phyloP scores from a whole-genome alignment of 768 basidiomycete genomes.

The Suillus brevipes region DNA sequence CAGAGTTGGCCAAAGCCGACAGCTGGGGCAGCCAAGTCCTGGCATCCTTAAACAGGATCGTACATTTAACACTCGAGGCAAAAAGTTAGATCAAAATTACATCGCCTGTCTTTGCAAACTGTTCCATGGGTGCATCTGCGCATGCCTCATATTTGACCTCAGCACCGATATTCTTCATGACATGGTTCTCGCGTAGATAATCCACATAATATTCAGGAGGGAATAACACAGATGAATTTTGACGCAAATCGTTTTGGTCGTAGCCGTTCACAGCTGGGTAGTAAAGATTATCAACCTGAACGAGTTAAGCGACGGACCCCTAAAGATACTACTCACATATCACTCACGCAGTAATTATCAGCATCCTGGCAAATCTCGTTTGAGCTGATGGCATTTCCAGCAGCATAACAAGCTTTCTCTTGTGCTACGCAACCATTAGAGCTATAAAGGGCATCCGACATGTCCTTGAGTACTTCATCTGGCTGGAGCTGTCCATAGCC shows the following conservation, averaged over 20 bases:
- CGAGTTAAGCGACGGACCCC: constrained; percentile 2
- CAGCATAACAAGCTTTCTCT: constrained; percentile 56
- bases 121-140: constrained; percentile 39
- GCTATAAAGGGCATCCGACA: constrained; percentile 50
- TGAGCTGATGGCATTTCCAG: constrained; percentile 46
- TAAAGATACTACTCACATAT: not conserved
- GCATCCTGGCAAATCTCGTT: constrained; percentile 51
- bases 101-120: constrained; percentile 57
- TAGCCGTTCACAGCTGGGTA: constrained; percentile 52
- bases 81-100: constrained; percentile 28
- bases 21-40: constrained; percentile 40
- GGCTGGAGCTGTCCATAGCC: constrained; percentile 65
- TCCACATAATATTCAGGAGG: constrained; percentile 57
- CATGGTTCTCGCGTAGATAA: constrained; percentile 39
- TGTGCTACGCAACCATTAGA: constrained; percentile 54
- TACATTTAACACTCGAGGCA: constrained; percentile 8
- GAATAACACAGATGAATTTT: constrained; percentile 52
- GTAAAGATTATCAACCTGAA: constrained; percentile 49
- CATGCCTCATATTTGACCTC: constrained; percentile 51
- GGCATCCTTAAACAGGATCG: constrained; percentile 25
- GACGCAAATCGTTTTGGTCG: constrained; percentile 58
- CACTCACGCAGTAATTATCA: constrained; percentile 56
- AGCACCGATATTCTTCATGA: constrained; percentile 54
- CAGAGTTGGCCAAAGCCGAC: constrained; percentile 35
- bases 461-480: constrained; percentile 41